A percentile compares a stretch with the other conserved stretches of the same genome.
These are phyloP conservation scores for Clarkia xantiana DNA, from an alignment of 345 rosid genomes.

Conservation along the genomic window DNA sequence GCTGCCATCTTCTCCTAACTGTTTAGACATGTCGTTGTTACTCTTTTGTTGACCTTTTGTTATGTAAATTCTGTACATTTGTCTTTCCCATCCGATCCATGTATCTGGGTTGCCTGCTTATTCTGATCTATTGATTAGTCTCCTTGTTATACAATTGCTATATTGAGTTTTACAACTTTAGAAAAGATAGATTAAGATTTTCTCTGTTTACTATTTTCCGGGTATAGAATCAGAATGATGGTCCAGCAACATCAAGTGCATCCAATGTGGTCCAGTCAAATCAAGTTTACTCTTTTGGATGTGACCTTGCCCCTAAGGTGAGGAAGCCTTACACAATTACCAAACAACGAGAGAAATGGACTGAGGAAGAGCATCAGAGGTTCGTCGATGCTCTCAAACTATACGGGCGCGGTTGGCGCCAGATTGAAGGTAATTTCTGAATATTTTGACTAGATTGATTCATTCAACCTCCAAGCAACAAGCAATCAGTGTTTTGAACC, in stretches of 20 bases:
- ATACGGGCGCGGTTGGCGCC: conserved; percentile 82
- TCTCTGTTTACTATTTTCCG: not conserved
- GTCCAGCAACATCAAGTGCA: conserved; percentile 4
- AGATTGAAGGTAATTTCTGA: conserved; percentile 48
- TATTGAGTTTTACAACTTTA: not conserved
- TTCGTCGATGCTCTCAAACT: conserved; percentile 80
- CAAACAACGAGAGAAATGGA: conserved; percentile 86
- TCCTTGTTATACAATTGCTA: not conserved
- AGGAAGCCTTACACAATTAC: conserved; percentile 75
- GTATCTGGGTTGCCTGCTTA: too few species aligned
- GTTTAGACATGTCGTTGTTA: too few species aligned
- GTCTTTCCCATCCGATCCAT: too few species aligned
- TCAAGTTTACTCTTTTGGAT: conserved; percentile 5
- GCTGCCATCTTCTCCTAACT: too few species aligned
- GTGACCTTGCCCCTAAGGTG: conserved; percentile 19
- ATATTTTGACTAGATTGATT: not conserved
- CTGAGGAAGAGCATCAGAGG: conserved; percentile 67
- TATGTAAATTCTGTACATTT: too few species aligned
- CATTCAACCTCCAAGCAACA: not conserved
- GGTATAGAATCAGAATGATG: conserved; percentile 8
- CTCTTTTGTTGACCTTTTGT: too few species aligned
- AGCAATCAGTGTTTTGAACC: not conserved
- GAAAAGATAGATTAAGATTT: not conserved
- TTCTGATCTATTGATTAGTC: not conserved
- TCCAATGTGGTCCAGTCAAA: not conserved